A percentile compares a stretch with the other conserved stretches of the same genome.
These are phyloP conservation scores for Clohesyomyces aquaticus DNA, from an alignment of 495 filamentous ascomycete species.

Conservation along the genomic window DNA sequence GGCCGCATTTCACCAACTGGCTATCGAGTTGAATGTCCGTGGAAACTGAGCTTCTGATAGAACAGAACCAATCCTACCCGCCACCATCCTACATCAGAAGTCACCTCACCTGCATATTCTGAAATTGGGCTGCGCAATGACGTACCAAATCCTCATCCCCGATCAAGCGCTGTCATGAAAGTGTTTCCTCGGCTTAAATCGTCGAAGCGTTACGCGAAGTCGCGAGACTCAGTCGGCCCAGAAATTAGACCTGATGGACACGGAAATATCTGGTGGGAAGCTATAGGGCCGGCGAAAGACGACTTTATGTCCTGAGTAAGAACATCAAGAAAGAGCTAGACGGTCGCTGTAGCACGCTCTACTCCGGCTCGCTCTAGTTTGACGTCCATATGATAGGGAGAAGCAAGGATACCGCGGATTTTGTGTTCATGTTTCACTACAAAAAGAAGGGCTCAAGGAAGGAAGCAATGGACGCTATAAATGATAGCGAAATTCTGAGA, in stretches of 20 bases:
- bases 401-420: neutral
- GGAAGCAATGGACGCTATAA: neutral
- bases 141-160: neutral
- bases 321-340: neutral
- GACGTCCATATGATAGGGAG: neutral
- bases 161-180: neutral
- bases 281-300: neutral
- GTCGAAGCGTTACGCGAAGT: neutral
- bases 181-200: neutral
- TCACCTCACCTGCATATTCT: neutral
- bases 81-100: constrained; percentile 48
- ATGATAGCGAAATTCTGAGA: neutral
- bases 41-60: neutral
- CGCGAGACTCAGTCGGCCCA: neutral
- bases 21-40: constrained; percentile 39
- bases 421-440: neutral
- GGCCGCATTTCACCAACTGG: constrained; percentile 31
- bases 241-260: neutral
- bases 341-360: neutral
- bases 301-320: neutral
- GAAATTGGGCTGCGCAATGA: too few relatives aligned
- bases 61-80: constrained; percentile 19
- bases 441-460: neutral
- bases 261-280: neutral
- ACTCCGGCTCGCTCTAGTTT: neutral